Conservation (phyloP, 2,329 filamentous ascomycete genomes). For the Ophiocordyceps camponoti-rufipedis region DNA sequence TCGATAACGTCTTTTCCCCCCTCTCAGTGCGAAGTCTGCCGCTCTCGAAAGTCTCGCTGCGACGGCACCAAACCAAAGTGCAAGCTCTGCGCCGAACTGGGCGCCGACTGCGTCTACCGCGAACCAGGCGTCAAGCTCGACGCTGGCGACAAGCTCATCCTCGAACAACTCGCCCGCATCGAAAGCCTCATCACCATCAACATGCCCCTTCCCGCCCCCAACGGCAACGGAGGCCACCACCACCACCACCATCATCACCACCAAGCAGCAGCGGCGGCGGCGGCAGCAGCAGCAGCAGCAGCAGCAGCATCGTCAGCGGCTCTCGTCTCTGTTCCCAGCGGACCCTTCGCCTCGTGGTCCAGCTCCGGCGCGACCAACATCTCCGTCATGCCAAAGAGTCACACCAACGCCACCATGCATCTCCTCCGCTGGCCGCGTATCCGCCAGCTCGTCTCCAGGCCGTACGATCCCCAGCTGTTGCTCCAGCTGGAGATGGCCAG, state of each 20-base stretch:
- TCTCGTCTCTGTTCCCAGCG: constrained; percentile 24
- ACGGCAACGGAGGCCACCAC: constrained; percentile 37
- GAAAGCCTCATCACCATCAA: constrained; percentile 62
- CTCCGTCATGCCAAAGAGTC: constrained; percentile 70
- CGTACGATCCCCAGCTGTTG: constrained; percentile 66
- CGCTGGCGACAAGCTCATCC: constrained; percentile 69
- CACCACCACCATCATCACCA: constrained; percentile 43
- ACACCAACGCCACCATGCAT: constrained; percentile 65
- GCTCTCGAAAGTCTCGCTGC: constrained; percentile 62
- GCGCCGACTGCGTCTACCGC: constrained; percentile 68
- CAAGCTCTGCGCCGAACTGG: constrained; percentile 65
- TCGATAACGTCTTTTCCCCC: no score
- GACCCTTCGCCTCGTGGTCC: constrained; percentile 44
- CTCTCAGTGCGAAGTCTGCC: constrained; percentile 58
- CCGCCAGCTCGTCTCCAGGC: constrained; percentile 55
- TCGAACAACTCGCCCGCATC: constrained; percentile 61
- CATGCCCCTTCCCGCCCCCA: constrained; percentile 31
- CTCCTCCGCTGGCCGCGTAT: constrained; percentile 69
- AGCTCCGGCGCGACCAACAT: constrained; percentile 37
- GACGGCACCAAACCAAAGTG: constrained; percentile 69
- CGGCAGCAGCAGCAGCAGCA: constrained; percentile 40
- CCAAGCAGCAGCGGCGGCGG: constrained; percentile 42
- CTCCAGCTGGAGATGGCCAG: constrained; percentile 67
- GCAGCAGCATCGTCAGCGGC: constrained; percentile 15
- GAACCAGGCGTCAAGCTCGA: constrained; percentile 78